Conservation (phyloP, 768 basidiomycete genomes). For the Russula griseocarnosa region DNA sequence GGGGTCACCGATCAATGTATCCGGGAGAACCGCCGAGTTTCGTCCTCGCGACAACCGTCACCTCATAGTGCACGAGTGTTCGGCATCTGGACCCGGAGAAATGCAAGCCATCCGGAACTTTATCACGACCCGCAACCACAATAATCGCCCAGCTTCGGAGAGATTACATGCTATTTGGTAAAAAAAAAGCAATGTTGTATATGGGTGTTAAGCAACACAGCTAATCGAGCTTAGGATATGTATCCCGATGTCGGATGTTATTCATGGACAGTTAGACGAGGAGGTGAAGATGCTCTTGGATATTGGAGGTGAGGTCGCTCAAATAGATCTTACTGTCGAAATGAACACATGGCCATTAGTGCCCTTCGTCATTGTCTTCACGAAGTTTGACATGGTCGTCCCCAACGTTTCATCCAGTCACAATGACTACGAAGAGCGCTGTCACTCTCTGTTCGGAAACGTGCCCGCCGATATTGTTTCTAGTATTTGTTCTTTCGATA, state of each 20-base stretch:
- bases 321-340: too few relatives aligned
- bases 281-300: not conserved
- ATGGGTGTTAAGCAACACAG: not conserved
- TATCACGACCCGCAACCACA: not conserved
- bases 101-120: not conserved
- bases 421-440: not conserved
- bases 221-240: conserved; percentile 16
- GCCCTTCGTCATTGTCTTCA: conserved; percentile 12
- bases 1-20: not conserved
- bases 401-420: conserved; percentile 3
- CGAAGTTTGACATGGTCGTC: conserved; percentile 6
- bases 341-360: conserved; percentile 1
- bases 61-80: not conserved
- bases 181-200: not conserved
- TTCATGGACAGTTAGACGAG: not conserved
- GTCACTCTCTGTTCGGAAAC: not conserved
- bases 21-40: not conserved
- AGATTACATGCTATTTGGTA: conserved; percentile 21
- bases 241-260: conserved; percentile 1
- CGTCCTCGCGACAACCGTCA: not conserved
- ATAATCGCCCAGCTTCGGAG: not conserved
- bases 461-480: conserved; percentile 1
- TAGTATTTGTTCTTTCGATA: not conserved
- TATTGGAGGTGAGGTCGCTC: conserved; percentile 6
- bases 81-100: not conserved